Percentiles rank a stretch among this genome's conserved stretches.
Evolutionary conservation across 2,329 filamentous ascomycete species (phyloP).

Genomic region (Hymenoscyphus repandus): DNA sequence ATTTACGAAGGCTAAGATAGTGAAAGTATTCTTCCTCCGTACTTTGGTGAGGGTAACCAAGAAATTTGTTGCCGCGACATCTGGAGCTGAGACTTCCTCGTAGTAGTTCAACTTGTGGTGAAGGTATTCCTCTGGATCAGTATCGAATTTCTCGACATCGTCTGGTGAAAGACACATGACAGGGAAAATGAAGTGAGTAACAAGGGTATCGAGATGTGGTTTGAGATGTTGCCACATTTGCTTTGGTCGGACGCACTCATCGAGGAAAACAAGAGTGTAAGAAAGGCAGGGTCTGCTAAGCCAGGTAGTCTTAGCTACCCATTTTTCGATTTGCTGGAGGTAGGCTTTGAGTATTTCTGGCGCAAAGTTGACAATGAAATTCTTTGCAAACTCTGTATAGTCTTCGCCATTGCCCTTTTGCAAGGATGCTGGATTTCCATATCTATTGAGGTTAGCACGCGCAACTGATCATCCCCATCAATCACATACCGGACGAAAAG

Average conservation of each 20-base stretch:
- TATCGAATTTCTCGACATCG: constrained; percentile 88
- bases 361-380: constrained; percentile 85
- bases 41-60: constrained; percentile 90
- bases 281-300: constrained; percentile 90
- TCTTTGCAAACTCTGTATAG: constrained; percentile 77
- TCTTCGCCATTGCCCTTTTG: constrained; percentile 70
- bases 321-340: constrained; percentile 90
- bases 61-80: constrained; percentile 95
- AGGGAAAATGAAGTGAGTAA: constrained; percentile 93
- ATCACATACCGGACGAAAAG: constrained; percentile 78
- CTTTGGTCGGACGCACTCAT: constrained; percentile 96
- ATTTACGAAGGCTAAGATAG: constrained; percentile 92
- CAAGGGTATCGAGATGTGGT: constrained; percentile 85
- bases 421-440: constrained; percentile 78
- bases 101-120: constrained; percentile 98
- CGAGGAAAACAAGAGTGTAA: constrained; percentile 89
- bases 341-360: constrained; percentile 96
- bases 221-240: constrained; percentile 94
- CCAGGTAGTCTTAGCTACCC: constrained; percentile 93
- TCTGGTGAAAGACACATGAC: constrained; percentile 89
- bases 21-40: constrained; percentile 91
- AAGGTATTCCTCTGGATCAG: constrained; percentile 92
- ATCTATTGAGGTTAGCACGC: constrained; percentile 47
- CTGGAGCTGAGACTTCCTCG: constrained; percentile 91
- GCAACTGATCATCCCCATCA: not conserved